Evolutionary conservation across 768 basidiomycete genomes (phyloP).

Genomic region (Rhodocollybia butyracea): DNA sequence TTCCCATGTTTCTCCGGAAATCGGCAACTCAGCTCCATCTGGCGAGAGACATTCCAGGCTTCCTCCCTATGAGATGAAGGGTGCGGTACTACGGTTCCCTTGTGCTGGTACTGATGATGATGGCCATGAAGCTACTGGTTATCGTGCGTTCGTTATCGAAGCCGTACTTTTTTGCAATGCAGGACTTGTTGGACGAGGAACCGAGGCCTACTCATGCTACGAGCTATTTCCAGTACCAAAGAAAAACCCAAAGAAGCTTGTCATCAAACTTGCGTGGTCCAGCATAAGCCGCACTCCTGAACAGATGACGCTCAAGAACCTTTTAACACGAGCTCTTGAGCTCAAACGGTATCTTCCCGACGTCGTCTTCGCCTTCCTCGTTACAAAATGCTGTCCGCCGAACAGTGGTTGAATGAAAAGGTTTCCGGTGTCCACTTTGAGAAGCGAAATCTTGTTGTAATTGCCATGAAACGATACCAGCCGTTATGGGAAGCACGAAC

Average conservation of each 20-base stretch:
- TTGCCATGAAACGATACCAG: slow-evolving; percentile 7
- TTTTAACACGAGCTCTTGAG: background rate
- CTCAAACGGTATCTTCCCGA: background rate
- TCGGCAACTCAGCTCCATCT: too few relatives aligned
- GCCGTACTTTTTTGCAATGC: slow-evolving; percentile 8
- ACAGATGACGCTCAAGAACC: background rate
- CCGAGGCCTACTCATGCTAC: slow-evolving; percentile 12
- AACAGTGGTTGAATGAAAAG: background rate
- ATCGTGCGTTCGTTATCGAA: background rate
- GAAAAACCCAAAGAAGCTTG: background rate
- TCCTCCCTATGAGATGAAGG: background rate
- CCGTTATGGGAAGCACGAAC: background rate
- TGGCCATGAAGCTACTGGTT: background rate
- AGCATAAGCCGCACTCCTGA: background rate
- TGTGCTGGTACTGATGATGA: background rate
- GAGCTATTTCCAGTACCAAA: background rate
- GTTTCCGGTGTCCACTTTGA: background rate
- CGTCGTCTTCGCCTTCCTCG: background rate
- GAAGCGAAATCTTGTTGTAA: slow-evolving; percentile 1
- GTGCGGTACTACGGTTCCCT: background rate
- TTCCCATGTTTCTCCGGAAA: background rate
- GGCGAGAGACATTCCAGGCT: too few relatives aligned
- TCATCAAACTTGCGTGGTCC: background rate
- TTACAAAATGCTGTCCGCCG: background rate
- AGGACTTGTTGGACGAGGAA: slow-evolving; percentile 17